phyloP scores from a whole-genome alignment of 2,329 filamentous ascomycete genomes.

The Corynespora cassiicola region DNA sequence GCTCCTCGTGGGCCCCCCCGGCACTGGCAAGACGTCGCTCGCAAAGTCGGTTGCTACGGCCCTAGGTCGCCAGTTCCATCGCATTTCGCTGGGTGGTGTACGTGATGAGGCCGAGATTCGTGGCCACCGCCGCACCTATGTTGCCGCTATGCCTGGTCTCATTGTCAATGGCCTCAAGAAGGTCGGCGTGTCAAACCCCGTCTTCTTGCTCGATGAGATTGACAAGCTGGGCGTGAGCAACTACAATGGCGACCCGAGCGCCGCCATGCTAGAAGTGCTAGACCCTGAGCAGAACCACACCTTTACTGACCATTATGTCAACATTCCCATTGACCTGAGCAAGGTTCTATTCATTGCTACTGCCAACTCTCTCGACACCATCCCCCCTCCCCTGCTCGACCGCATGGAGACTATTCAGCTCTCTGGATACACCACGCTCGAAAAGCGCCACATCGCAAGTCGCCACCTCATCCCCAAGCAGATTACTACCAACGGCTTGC shows the following conservation, averaged over 20 bases:
- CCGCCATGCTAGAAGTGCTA: conserved; percentile 96
- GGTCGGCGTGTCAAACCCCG: conserved; percentile 92
- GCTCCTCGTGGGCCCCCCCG: conserved; percentile 89
- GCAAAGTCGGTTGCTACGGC: conserved; percentile 92
- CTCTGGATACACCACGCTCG: conserved; percentile 93
- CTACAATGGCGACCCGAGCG: conserved; percentile 93
- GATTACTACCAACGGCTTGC: conserved; percentile 86
- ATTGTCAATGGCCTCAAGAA: conserved; percentile 95
- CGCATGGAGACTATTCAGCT: conserved; percentile 96
- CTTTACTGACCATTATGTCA: conserved; percentile 96
- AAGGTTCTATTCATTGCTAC: conserved; percentile 98
- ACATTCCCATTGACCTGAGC: conserved; percentile 92
- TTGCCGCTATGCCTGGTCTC: conserved; percentile 97
- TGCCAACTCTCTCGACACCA: conserved; percentile 92
- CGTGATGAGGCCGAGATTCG: conserved; percentile 96
- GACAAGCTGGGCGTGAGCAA: conserved; percentile 94
- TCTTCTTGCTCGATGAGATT: conserved; percentile 95
- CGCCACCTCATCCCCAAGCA: conserved; percentile 97
- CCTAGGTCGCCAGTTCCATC: conserved; percentile 92
- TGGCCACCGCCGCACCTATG: conserved; percentile 92
- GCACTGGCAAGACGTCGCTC: conserved; percentile 94
- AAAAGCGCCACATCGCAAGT: conserved; percentile 94
- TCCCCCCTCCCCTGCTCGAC: conserved; percentile 90
- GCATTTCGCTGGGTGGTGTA: conserved; percentile 94
- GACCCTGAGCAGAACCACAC: conserved; percentile 96